Evolutionary conservation across 306 rosid genomes (phyloP).

Genomic region (Castanea crenata): DNA sequence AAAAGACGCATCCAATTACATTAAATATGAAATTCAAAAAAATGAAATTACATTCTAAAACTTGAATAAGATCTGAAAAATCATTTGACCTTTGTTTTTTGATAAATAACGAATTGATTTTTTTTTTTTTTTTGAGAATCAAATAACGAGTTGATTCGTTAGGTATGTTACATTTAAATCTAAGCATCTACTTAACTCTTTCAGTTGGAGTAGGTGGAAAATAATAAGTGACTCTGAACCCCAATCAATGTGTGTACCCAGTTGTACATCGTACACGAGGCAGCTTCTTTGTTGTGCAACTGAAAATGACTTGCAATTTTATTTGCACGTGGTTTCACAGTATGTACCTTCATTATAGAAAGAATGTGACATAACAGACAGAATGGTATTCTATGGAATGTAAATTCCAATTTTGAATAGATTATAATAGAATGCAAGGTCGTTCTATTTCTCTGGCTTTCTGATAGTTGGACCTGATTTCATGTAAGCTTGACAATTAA

Average conservation of each 20-base stretch:
- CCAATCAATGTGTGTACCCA: background rate
- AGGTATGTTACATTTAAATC: background rate
- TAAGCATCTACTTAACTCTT: background rate
- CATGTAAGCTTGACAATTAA: background rate
- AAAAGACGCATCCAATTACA: too few relatives aligned
- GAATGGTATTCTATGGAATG: background rate
- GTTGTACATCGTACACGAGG: background rate
- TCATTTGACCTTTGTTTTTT: too few relatives aligned
- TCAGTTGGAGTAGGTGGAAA: background rate
- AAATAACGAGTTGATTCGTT: background rate
- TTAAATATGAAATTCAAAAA: too few relatives aligned
- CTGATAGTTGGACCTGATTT: background rate
- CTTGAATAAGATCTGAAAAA: too few relatives aligned
- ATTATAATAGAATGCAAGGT: background rate
- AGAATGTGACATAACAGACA: background rate
- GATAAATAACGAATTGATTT: background rate
- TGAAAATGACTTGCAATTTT: background rate
- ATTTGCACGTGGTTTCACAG: background rate
- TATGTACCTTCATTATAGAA: background rate
- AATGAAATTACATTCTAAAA: too few relatives aligned
- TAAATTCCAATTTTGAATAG: background rate
- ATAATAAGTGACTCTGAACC: background rate
- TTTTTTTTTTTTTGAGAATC: too few relatives aligned
- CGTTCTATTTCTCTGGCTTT: background rate
- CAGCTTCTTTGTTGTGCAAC: background rate